A percentile compares a stretch with the other conserved stretches of the same genome.
These are phyloP conservation scores for Balansia obtecta DNA, from an alignment of 2,329 filamentous ascomycete genomes.

Conservation along the genomic window DNA sequence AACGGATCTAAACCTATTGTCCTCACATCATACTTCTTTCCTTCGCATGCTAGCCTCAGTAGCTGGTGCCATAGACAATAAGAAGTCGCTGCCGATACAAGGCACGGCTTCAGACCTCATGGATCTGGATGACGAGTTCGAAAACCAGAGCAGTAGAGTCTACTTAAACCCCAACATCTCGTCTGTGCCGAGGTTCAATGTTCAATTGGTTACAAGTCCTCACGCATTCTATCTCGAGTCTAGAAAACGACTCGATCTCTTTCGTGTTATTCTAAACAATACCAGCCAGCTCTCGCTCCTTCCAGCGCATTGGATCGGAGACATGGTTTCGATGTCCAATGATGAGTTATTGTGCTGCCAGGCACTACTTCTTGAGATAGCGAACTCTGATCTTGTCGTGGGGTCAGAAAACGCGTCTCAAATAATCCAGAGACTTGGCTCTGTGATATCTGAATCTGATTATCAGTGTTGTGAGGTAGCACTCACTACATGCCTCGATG, in stretches of 20 bases:
- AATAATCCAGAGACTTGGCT: conserved; percentile 38
- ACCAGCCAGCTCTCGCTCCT: conserved; percentile 34
- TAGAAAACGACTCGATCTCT: conserved; percentile 30
- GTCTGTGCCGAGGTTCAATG: conserved; percentile 34
- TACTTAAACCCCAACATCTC: conserved; percentile 23
- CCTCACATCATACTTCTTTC: conserved; percentile 26
- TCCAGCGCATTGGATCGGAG: conserved; percentile 36
- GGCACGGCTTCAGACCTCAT: conserved; percentile 38
- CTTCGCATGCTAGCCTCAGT: conserved; percentile 31
- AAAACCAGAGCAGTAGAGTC: conserved; percentile 42
- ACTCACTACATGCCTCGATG: conserved; percentile 52
- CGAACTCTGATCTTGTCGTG: conserved; percentile 40
- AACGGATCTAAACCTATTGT: conserved; percentile 24
- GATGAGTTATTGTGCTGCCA: conserved; percentile 43
- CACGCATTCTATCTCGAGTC: conserved; percentile 37
- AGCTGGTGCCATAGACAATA: conserved; percentile 15
- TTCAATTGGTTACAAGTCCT: conserved; percentile 27
- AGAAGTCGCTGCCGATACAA: conserved; percentile 13
- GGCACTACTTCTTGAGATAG: conserved; percentile 36
- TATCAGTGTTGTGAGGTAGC: conserved; percentile 66
- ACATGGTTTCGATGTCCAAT: conserved; percentile 34
- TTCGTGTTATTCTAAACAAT: conserved; percentile 31
- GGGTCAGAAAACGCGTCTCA: conserved; percentile 31
- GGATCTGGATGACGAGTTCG: conserved; percentile 56
- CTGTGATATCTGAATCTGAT: conserved; percentile 40